These are phyloP conservation scores for Fusarium euwallaceae DNA, from an alignment of 2,329 filamentous ascomycete species.

Conservation along the genomic window DNA sequence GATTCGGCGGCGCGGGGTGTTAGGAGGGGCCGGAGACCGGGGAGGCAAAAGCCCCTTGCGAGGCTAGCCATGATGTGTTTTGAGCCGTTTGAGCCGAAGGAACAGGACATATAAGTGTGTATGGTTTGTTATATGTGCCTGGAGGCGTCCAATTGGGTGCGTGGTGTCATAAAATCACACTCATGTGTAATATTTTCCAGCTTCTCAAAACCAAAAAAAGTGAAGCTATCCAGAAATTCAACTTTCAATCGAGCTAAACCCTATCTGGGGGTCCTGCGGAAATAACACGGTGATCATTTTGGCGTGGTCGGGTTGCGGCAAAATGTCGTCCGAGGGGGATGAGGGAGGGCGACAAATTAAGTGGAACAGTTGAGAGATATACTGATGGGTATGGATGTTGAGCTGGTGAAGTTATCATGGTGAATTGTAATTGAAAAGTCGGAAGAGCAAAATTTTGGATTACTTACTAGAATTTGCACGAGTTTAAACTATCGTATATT, in stretches of 20 bases:
- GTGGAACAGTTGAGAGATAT: constrained; percentile 25
- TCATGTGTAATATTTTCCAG: constrained; percentile 20
- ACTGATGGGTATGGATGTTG: constrained; percentile 12
- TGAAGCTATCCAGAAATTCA: constrained; percentile 44
- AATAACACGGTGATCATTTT: constrained; percentile 31
- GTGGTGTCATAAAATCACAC: constrained; percentile 16
- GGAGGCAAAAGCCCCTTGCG: constrained; percentile 48
- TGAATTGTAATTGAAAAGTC: not conserved
- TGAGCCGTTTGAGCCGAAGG: not conserved
- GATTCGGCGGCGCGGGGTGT: constrained; percentile 41
- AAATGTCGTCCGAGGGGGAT: constrained; percentile 32
- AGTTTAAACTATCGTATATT: not conserved
- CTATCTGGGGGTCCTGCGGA: constrained; percentile 9
- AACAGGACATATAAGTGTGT: no score
- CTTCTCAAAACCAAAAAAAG: constrained; percentile 4
- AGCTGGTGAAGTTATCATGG: not conserved
- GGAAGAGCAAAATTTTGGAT: no score
- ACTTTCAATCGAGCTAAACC: constrained; percentile 20
- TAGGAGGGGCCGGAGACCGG: constrained; percentile 44
- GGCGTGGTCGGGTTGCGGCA: constrained; percentile 35
- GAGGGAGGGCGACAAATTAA: constrained; percentile 23
- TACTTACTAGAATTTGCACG: not conserved
- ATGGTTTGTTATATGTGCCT: not conserved
- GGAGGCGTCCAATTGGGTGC: constrained; percentile 3
- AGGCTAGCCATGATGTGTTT: constrained; percentile 49